Conservation (phyloP, 31 red algal genomes). For the Bonnemaisonia californica region DNA sequence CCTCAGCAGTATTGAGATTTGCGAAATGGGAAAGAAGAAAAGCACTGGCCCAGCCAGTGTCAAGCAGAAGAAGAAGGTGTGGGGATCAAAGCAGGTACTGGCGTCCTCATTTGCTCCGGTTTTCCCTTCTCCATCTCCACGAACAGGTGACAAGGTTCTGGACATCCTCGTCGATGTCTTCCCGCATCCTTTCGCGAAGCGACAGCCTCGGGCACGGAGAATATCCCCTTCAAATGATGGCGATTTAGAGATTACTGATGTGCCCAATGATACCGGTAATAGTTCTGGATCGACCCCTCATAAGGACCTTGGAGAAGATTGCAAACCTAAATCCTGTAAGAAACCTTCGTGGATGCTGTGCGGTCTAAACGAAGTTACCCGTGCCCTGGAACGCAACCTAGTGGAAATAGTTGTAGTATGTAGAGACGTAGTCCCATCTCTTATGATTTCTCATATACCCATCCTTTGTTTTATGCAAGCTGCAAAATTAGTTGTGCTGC, state of each 20-base stretch:
- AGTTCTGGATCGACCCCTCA: neutral
- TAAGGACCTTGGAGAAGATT: neutral
- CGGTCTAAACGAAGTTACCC: constrained; percentile 75
- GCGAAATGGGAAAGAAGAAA: constrained; percentile 10
- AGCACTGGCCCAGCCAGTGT: neutral
- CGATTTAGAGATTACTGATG: neutral
- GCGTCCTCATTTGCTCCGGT: constrained; percentile 35
- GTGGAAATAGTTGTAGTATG: constrained; percentile 45
- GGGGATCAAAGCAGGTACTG: constrained; percentile 64
- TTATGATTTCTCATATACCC: constrained; percentile 60
- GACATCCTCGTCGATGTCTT: constrained; percentile 21
- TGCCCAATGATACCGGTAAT: too few species aligned
- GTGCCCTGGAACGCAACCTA: constrained; percentile 38
- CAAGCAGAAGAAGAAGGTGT: constrained; percentile 49
- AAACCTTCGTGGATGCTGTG: constrained; percentile 39
- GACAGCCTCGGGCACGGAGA: constrained; percentile 21
- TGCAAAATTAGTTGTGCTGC: constrained; percentile 52
- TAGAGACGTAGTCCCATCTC: constrained; percentile 30
- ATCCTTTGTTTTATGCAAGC: constrained; percentile 51
- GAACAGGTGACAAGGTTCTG: constrained; percentile 21
- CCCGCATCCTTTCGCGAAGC: constrained; percentile 31
- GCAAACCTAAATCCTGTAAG: neutral
- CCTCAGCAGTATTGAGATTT: too few species aligned
- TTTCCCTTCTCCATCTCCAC: constrained; percentile 24
- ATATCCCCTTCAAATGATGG: neutral